Percentiles rank a stretch among this genome's conserved stretches.
These are phyloP conservation scores for Scheffersomyces lignosus DNA, from an alignment of 805 yeast species.

Conservation along the genomic window DNA sequence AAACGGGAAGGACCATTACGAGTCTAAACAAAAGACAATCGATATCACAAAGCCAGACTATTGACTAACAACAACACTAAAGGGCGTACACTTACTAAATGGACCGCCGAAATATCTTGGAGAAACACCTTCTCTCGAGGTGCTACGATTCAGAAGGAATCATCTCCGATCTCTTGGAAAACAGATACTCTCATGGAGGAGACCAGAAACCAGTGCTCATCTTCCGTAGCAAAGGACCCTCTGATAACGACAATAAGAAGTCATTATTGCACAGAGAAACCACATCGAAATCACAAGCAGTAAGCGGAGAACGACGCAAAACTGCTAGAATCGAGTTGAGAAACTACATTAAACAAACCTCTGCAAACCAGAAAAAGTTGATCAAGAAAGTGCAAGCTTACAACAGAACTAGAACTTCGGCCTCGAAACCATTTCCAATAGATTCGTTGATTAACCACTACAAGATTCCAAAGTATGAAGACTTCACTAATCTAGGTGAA, in stretches of 20 bases:
- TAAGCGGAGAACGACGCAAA: conserved; percentile 16
- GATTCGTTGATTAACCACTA: conserved; percentile 20
- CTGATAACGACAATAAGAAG: conserved; percentile 11
- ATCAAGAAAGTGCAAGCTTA: conserved; percentile 36
- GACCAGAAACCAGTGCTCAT: conserved; percentile 47
- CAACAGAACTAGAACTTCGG: conserved; percentile 16
- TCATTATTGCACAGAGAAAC: conserved; percentile 2
- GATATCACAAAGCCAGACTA: no score
- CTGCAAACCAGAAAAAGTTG: conserved; percentile 39
- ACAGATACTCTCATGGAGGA: conserved; percentile 47
- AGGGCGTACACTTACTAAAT: no score
- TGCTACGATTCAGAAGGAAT: conserved; percentile 38
- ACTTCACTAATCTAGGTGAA: conserved; percentile 53
- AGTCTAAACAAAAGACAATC: no score
- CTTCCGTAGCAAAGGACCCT: conserved; percentile 6
- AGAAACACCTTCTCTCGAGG: conserved; percentile 46
- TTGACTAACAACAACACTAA: no score
- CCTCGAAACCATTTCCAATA: conserved; percentile 24
- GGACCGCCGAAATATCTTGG: conserved; percentile 47
- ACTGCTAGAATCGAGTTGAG: conserved; percentile 43
- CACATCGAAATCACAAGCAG: conserved; percentile 17
- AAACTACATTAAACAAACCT: conserved; percentile 36
- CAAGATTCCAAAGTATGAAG: conserved; percentile 44
- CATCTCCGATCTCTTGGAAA: conserved; percentile 41
- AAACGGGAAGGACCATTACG: no score